Conservation (phyloP, 2,329 filamentous ascomycete species). For the Fonsecaea erecta region DNA sequence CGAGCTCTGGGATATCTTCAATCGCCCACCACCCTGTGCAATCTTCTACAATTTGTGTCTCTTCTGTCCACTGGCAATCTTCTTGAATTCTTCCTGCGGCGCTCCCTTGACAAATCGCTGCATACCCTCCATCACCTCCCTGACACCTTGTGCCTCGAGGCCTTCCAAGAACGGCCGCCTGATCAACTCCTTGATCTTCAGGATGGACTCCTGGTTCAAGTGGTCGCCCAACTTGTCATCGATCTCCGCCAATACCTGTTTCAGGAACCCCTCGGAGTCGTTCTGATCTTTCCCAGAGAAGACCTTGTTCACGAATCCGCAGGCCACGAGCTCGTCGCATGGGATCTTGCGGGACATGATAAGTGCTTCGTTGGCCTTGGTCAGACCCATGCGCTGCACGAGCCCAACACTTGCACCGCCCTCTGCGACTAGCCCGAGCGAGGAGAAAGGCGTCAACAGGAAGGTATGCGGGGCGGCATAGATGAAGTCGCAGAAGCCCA, state of each 20-base stretch:
- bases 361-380: constrained; percentile 87
- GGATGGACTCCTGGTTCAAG: constrained; percentile 75
- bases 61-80: constrained; percentile 85
- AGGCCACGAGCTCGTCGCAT: constrained; percentile 71
- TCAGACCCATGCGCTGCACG: constrained; percentile 76
- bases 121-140: constrained; percentile 84
- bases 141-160: constrained; percentile 76
- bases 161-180: constrained; percentile 71
- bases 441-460: constrained; percentile 88
- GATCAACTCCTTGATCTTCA: constrained; percentile 84
- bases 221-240: constrained; percentile 80
- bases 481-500: constrained; percentile 87
- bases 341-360: constrained; percentile 83
- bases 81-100: constrained; percentile 86
- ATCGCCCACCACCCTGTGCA: background rate
- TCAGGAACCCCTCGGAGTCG: constrained; percentile 71
- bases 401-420: constrained; percentile 80
- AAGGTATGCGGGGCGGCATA: constrained; percentile 82
- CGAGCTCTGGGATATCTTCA: background rate
- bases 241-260: constrained; percentile 75
- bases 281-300: constrained; percentile 65
- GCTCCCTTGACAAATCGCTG: constrained; percentile 78
- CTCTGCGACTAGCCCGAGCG: constrained; percentile 86
- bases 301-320: constrained; percentile 85
- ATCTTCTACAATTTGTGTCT: constrained; percentile 80